phyloP scores from a whole-genome alignment of 371 early-diverging fungal species.

The Mycotypha africana region DNA sequence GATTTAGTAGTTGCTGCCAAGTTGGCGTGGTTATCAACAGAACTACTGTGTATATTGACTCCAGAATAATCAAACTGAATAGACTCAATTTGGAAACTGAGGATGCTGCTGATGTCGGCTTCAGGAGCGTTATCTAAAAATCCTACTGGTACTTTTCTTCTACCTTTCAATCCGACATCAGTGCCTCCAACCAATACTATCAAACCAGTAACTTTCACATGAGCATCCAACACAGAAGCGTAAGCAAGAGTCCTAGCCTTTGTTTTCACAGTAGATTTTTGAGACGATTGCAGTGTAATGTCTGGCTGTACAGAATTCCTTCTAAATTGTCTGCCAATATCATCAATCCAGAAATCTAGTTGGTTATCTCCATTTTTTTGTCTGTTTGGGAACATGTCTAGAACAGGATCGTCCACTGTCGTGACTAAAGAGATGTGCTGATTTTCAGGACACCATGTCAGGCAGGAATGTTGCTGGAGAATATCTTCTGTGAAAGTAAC shows the following conservation, averaged over 20 bases:
- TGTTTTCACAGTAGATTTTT: conserved; percentile 2
- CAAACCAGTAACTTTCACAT: background rate
- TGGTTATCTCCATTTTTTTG: no score
- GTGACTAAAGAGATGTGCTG: no score
- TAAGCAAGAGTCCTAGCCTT: conserved; percentile 2
- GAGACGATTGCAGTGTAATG: background rate
- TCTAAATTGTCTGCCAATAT: background rate
- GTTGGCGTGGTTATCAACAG: no score
- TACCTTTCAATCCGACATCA: conserved; percentile 27
- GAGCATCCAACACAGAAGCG: background rate
- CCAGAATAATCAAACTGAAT: no score
- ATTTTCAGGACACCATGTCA: no score
- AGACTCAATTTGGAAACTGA: conserved; percentile 7
- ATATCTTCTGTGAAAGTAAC: no score
- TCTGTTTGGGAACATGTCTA: no score
- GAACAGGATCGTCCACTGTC: no score
- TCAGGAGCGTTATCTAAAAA: conserved; percentile 38
- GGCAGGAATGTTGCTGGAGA: no score
- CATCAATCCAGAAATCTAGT: conserved; percentile 20
- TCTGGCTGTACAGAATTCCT: background rate
- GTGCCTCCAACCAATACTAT: conserved; percentile 22
- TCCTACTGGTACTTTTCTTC: conserved; percentile 18
- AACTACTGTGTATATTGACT: no score
- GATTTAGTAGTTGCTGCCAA: no score
- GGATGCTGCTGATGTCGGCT: conserved; percentile 13